A percentile compares a stretch with the other conserved stretches of the same genome.
Evolutionary conservation across 352 stramenopile genomes (phyloP).

Genomic region (Pythium rishiriense): DNA sequence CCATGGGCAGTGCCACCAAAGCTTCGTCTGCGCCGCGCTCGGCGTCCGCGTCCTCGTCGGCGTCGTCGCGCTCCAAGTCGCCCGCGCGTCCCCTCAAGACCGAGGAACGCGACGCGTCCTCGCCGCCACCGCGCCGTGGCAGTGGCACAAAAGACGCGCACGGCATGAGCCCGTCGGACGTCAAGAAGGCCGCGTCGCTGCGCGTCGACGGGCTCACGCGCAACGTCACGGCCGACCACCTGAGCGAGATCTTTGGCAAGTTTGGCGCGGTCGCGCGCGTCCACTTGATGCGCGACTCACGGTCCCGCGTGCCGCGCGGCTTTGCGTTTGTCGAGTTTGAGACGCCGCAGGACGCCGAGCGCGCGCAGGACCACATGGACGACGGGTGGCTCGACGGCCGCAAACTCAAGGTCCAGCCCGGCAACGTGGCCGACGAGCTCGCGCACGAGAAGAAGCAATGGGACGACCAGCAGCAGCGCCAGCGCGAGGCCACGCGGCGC

Average conservation of each 20-base stretch:
- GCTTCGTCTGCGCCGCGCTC: no score
- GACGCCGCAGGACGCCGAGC: constrained; percentile 49
- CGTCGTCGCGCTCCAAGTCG: no score
- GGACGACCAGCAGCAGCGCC: constrained; percentile 12
- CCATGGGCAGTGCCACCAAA: no score
- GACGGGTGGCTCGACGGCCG: constrained; percentile 84
- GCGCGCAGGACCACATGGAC: constrained; percentile 74
- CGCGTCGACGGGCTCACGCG: constrained; percentile 84
- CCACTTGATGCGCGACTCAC: constrained; percentile 37
- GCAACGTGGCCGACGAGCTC: constrained; percentile 14
- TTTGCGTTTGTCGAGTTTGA: constrained; percentile 62
- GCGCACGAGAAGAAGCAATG: constrained; percentile 18
- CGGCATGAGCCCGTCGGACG: constrained; percentile 19
- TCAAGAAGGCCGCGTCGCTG: constrained; percentile 31
- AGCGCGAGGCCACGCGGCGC: constrained; percentile 4
- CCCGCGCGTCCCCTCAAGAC: no score
- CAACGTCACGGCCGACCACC: constrained; percentile 81
- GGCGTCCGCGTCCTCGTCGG: no score
- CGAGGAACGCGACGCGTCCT: background rate
- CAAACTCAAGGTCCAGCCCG: constrained; percentile 60
- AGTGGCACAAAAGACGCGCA: background rate
- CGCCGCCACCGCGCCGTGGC: no score
- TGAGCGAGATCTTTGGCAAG: constrained; percentile 87
- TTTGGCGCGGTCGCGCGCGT: constrained; percentile 70
- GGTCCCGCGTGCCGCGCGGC: constrained; percentile 34